Conservation (phyloP, 805 yeast species). For the Cyberlindnera mycetangii region DNA sequence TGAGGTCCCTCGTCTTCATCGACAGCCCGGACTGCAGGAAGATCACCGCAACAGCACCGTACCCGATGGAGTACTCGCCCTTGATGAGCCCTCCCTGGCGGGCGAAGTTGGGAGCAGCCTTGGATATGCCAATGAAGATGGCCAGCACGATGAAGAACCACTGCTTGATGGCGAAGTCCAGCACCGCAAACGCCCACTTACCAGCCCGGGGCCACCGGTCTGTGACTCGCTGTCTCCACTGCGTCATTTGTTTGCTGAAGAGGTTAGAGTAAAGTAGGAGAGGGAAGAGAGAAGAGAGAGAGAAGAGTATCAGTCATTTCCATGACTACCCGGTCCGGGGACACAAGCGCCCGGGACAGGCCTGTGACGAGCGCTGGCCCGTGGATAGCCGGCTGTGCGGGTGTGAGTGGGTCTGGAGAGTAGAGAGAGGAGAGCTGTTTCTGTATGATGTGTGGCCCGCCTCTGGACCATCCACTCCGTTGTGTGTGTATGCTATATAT, state of each 20-base stretch:
- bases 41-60: constrained; percentile 84
- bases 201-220: constrained; percentile 9
- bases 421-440: too few species aligned
- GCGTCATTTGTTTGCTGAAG: too few species aligned
- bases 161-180: constrained; percentile 35
- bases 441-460: too few species aligned
- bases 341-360: too few species aligned
- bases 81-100: constrained; percentile 74
- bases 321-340: neutral
- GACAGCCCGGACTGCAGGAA: constrained; percentile 79
- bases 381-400: too few species aligned
- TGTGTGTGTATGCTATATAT: too few species aligned
- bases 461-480: too few species aligned
- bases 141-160: constrained; percentile 82
- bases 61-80: constrained; percentile 75
- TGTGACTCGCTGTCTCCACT: constrained; percentile 1
- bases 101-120: constrained; percentile 79
- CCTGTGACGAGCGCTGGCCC: too few species aligned
- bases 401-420: too few species aligned
- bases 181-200: constrained; percentile 10
- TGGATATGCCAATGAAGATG: constrained; percentile 69
- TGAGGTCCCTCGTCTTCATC: constrained; percentile 61
- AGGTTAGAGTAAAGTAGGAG: neutral
- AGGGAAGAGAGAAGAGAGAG: neutral
- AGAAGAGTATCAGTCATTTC: too few species aligned